Evolutionary conservation across 169 alveolate species (phyloP).

Genomic region (Cryptosporidium andersoni): DNA sequence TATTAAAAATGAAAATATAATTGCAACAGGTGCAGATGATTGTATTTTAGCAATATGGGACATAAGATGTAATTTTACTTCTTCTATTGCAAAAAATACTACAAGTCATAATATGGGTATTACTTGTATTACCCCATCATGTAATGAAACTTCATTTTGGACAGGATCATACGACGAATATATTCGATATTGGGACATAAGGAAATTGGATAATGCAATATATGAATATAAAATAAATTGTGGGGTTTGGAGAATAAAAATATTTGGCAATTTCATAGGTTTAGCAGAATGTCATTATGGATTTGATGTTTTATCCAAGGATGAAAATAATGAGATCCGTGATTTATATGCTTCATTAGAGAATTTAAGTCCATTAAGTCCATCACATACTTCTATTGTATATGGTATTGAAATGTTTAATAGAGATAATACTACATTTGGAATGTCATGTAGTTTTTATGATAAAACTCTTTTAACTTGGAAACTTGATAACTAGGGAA

Average conservation of each 20-base stretch:
- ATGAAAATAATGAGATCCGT: background rate
- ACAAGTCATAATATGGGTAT: conserved; percentile 64
- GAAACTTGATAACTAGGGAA: background rate
- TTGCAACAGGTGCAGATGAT: conserved; percentile 68
- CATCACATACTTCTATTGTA: conserved; percentile 26
- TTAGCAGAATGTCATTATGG: conserved; percentile 54
- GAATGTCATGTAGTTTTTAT: conserved; percentile 51
- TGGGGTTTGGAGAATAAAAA: conserved; percentile 62
- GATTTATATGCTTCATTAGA: conserved; percentile 2
- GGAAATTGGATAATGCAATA: conserved; percentile 8
- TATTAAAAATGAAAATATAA: conserved; percentile 35
- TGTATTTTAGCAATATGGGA: conserved; percentile 49
- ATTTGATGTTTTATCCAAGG: conserved; percentile 2
- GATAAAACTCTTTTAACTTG: conserved; percentile 26
- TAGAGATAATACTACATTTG: conserved; percentile 2
- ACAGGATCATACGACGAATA: conserved; percentile 58
- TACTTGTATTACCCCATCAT: conserved; percentile 30
- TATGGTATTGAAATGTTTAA: conserved; percentile 42
- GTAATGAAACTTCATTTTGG: conserved; percentile 25
- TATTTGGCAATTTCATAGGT: conserved; percentile 23
- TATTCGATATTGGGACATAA: conserved; percentile 40
- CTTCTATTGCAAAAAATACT: conserved; percentile 1
- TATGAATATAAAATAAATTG: conserved; percentile 19
- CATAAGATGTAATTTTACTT: conserved; percentile 3
- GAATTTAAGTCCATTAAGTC: background rate